Percentiles rank a stretch among this genome's conserved stretches.
These are phyloP conservation scores for Kondoa malvinella DNA, from an alignment of 768 basidiomycete species.

Conservation along the genomic window DNA sequence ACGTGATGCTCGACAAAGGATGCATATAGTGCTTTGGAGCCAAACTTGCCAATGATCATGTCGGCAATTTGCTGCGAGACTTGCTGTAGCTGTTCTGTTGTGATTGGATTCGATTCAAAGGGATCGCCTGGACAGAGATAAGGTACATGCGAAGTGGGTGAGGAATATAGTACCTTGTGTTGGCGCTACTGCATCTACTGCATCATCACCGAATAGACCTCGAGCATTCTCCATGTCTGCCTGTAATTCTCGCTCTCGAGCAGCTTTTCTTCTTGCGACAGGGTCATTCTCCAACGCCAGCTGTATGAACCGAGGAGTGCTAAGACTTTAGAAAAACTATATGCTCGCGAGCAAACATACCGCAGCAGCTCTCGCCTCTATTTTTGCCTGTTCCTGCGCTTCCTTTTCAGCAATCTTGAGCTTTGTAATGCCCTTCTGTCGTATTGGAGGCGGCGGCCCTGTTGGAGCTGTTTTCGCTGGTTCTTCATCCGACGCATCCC, in stretches of 20 bases:
- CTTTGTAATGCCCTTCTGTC: conserved; percentile 86
- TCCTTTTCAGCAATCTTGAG: conserved; percentile 85
- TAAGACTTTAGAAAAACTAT: neutral
- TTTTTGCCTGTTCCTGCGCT: conserved; percentile 46
- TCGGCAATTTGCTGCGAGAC: conserved; percentile 61
- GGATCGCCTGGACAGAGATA: conserved; percentile 48
- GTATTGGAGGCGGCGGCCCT: conserved; percentile 46
- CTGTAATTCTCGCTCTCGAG: conserved; percentile 65
- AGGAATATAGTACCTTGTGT: neutral
- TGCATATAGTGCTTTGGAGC: conserved; percentile 63
- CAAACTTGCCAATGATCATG: conserved; percentile 57
- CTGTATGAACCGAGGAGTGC: conserved; percentile 31
- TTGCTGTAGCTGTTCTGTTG: conserved; percentile 68
- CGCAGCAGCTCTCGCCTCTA: conserved; percentile 40
- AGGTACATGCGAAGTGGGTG: neutral
- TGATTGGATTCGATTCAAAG: conserved; percentile 61
- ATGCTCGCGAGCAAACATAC: neutral
- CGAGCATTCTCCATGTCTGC: conserved; percentile 73
- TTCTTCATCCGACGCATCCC: conserved; percentile 34
- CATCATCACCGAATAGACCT: conserved; percentile 56
- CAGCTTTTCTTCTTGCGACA: conserved; percentile 53
- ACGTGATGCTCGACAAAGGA: conserved; percentile 70
- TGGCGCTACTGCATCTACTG: conserved; percentile 20
- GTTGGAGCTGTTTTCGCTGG: conserved; percentile 29
- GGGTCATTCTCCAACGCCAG: conserved; percentile 50